Percentiles rank a stretch among this genome's conserved stretches.
phyloP scores from a whole-genome alignment of 306 rosid genomes.

The Sophora flavescens region DNA sequence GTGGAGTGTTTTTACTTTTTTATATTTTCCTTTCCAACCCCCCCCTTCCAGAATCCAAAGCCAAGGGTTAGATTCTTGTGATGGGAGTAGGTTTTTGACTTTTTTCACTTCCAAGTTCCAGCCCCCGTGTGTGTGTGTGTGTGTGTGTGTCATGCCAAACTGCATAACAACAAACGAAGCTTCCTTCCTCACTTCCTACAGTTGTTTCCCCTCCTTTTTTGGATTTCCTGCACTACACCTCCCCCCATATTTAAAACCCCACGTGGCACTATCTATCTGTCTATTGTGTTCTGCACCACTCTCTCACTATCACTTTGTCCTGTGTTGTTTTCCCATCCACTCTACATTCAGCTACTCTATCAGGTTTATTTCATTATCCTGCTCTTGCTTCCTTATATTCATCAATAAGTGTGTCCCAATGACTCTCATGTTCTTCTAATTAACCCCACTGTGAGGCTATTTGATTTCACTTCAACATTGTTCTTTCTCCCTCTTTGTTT shows the following conservation, averaged over 20 bases:
- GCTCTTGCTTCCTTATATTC: constrained; percentile 7
- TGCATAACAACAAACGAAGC: constrained; percentile 60
- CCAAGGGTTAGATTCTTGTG: constrained; percentile 25
- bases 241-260: constrained; percentile 43
- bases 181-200: constrained; percentile 64
- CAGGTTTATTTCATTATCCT: constrained; percentile 50
- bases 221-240: constrained; percentile 35
- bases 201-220: constrained; percentile 47
- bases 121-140: constrained; percentile 24
- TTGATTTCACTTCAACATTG: constrained; percentile 29
- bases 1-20: constrained; percentile 13
- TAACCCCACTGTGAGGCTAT: neutral
- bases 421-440: neutral
- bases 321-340: constrained; percentile 13
- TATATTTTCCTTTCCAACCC: constrained; percentile 47
- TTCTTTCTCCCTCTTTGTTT: neutral
- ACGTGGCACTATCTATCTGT: constrained; percentile 15
- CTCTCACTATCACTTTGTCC: neutral
- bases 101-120: neutral
- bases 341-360: neutral
- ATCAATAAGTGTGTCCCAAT: neutral
- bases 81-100: neutral
- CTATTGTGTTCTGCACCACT: constrained; percentile 22
- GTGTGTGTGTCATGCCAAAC: neutral
- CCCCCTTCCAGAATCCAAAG: constrained; percentile 65